phyloP scores from a whole-genome alignment of 805 yeast genomes.

The Saccharomyces eubayanus region DNA sequence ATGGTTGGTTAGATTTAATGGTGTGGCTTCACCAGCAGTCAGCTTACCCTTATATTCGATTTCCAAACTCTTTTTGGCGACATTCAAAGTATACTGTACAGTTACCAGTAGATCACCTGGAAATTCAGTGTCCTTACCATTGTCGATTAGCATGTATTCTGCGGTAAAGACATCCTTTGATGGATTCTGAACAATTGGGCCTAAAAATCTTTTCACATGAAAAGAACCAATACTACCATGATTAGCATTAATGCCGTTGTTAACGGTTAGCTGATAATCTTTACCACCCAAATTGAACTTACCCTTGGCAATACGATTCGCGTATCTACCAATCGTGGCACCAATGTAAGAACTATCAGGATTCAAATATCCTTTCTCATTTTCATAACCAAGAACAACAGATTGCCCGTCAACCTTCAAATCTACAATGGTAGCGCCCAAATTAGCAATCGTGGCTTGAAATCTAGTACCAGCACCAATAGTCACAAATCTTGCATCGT shows the following conservation, averaged over 20 bases:
- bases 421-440: conserved; percentile 45
- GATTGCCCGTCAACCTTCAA: conserved; percentile 34
- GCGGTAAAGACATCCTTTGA: conserved; percentile 26
- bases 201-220: conserved; percentile 43
- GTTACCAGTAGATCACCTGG: conserved; percentile 47
- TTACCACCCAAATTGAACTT: conserved; percentile 35
- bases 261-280: conserved; percentile 35
- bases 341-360: conserved; percentile 47
- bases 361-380: conserved; percentile 26
- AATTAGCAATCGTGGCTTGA: conserved; percentile 38
- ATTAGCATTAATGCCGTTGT: conserved; percentile 37
- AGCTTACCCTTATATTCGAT: conserved; percentile 38
- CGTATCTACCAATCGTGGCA: conserved; percentile 57
- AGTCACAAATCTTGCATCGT: conserved; percentile 23
- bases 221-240: conserved; percentile 52
- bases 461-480: conserved; percentile 28
- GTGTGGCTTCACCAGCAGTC: conserved; percentile 35
- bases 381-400: conserved; percentile 35
- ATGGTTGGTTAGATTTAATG: conserved; percentile 54
- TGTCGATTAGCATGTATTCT: conserved; percentile 37
- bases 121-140: conserved; percentile 46
- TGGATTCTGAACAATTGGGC: conserved; percentile 40
- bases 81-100: conserved; percentile 40
- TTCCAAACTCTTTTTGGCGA: conserved; percentile 31
- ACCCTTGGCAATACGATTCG: conserved; percentile 49